Evolutionary conservation across 768 basidiomycete genomes (phyloP).

Genomic region (Rhodosporidiobolus odoratus): DNA sequence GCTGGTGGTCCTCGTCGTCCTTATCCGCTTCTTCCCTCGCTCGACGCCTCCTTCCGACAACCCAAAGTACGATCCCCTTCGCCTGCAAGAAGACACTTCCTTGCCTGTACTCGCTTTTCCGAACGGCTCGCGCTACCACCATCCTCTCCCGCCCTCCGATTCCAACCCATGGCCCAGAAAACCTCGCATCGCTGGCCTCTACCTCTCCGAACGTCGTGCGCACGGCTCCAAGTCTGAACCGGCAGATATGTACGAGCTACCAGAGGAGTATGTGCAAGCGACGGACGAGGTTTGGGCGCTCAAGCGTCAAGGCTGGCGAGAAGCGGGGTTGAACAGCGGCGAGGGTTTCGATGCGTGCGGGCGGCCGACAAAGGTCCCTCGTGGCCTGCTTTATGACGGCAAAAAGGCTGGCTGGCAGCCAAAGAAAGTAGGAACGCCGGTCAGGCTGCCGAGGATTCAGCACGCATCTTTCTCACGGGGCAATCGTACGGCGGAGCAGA

Average conservation of each 20-base stretch:
- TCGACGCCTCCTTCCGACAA: neutral
- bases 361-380: neutral
- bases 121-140: constrained; percentile 1
- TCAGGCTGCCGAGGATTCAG: constrained; percentile 40
- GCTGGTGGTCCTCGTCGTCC: neutral
- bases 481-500: constrained; percentile 37
- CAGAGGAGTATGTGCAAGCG: neutral
- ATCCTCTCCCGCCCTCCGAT: neutral
- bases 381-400: neutral
- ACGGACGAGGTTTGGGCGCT: neutral
- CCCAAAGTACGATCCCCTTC: neutral
- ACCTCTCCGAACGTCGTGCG: neutral
- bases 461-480: neutral
- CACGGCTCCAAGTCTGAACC: neutral
- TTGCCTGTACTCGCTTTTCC: neutral
- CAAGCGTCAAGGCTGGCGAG: neutral
- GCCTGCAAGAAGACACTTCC: too few species aligned
- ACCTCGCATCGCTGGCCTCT: neutral
- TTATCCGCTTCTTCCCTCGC: neutral
- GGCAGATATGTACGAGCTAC: neutral
- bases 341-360: constrained; percentile 1
- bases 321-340: neutral
- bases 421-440: neutral
- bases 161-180: constrained; percentile 6
- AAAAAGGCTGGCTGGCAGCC: neutral